Evolutionary conservation across 2,329 filamentous ascomycete species (phyloP), one percentile per base, ranked within the genome.

Genomic region (Sporothrix sp.): DNA sequence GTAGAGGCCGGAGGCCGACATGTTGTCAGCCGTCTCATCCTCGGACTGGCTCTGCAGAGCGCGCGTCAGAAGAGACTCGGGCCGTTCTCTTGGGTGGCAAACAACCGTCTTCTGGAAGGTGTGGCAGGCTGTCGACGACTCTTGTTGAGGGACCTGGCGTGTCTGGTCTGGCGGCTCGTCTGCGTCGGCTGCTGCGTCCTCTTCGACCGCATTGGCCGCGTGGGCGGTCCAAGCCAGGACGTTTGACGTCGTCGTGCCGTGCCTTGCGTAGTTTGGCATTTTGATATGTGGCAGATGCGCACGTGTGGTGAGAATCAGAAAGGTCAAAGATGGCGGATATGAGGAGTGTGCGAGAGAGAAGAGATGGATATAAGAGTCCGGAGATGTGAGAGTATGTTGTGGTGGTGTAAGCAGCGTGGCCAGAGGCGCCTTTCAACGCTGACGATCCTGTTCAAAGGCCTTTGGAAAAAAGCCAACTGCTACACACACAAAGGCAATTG

Each of bases 61-160:
- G 63, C 82, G 84, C 21, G 93, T 97, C 60, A 98, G 73, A 35
- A 98, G 78, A 13, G 93, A 97, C 61, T 88, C 79, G 59, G 86
- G 81, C 47, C 76, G 78, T 50, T 78, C 74, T 28, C 65, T 70
- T 30, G 74, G 66, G 35, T 70, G 68, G 60, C 71, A 70, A 50
- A 75, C 68, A 44, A 63, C 63, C 47, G 67, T 73, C 65, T 70
- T 72, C 61, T 66, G 67, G 63, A 71, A 81, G 65, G 69, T 58
- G 58, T 63, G 58, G 48, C 60, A 54, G 16, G 23, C 6, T 7
- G 3, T 35, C 2, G 21, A 16, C 2, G 35, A 4, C 4, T 57
- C 20, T 23, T 59, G 44, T 28, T 53, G 52, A 4, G 23, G 51
- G 9, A 16, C 7, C 14, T 48, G 21, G 30, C 13, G 50, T 11